A percentile compares a stretch with the other conserved stretches of the same genome.
phyloP scores from a whole-genome alignment of 768 basidiomycete species.

The Leccinellum rugosiceps region DNA sequence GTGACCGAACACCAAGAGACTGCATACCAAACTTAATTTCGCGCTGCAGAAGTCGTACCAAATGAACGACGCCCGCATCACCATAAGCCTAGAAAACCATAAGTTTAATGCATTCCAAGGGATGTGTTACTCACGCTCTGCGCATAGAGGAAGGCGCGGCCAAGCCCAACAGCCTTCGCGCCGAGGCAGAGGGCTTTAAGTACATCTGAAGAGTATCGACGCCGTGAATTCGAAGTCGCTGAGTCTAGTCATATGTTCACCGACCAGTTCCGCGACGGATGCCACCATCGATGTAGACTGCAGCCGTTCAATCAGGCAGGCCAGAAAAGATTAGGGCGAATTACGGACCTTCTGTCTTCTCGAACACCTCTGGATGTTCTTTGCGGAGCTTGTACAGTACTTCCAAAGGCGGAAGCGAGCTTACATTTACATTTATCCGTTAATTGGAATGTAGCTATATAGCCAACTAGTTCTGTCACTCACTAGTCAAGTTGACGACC shows the following conservation, averaged over 20 bases:
- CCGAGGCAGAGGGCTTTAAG: conserved; percentile 90
- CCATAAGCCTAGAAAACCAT: conserved; percentile 61
- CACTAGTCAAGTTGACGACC: conserved; percentile 83
- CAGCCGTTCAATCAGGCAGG: conserved; percentile 2
- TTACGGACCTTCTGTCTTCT: conserved; percentile 60
- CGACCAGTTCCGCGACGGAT: conserved; percentile 73
- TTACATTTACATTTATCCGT: conserved; percentile 32
- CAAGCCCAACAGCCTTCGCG: conserved; percentile 82
- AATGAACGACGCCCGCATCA: conserved; percentile 62
- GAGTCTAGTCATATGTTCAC: conserved; percentile 9
- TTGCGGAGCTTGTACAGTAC: conserved; percentile 70
- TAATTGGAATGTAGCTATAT: neutral
- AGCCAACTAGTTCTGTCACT: conserved; percentile 19
- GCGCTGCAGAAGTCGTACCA: conserved; percentile 63
- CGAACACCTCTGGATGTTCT: conserved; percentile 72
- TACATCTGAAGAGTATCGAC: conserved; percentile 51
- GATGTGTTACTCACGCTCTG: conserved; percentile 56
- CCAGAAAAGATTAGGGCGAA: neutral
- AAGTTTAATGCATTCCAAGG: neutral
- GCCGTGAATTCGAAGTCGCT: neutral
- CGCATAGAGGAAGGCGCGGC: conserved; percentile 82
- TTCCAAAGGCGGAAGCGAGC: conserved; percentile 75
- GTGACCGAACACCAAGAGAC: conserved; percentile 62
- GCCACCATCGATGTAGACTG: conserved; percentile 84
- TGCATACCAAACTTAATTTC: conserved; percentile 80